Evolutionary conservation across 148 eudicot genomes (phyloP).

Genomic region (Dianthus caryophyllus): DNA sequence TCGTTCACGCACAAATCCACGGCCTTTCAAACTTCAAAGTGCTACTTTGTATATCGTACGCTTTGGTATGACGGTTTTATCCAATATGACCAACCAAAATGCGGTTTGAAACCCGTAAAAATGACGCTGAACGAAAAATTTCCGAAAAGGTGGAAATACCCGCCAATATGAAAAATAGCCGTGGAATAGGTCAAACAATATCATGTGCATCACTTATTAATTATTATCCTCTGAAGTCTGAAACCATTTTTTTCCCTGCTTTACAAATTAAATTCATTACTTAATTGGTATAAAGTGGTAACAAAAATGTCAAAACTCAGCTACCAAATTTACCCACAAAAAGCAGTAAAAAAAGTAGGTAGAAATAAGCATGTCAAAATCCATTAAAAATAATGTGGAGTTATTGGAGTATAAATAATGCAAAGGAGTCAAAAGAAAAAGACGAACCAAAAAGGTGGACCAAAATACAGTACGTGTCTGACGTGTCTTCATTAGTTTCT

Average conservation of each 20-base stretch:
- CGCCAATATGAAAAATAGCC: slow-evolving; percentile 8
- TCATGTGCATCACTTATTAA: slow-evolving; percentile 16
- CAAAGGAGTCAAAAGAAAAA: background rate
- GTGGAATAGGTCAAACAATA: background rate
- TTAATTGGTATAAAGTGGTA: background rate
- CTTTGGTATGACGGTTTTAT: background rate
- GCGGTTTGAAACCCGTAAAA: background rate
- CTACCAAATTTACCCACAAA: background rate
- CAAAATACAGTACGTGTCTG: too few species aligned
- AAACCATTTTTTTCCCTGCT: background rate
- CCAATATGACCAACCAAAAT: too few species aligned
- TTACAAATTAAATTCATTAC: background rate
- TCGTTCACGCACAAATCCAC: too few species aligned
- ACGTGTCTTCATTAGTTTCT: background rate
- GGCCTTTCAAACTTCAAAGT: too few species aligned
- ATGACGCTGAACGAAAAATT: slow-evolving; percentile 8
- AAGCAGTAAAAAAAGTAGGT: background rate
- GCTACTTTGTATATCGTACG: too few species aligned
- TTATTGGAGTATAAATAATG: too few species aligned
- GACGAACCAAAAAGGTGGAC: background rate
- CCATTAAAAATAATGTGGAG: background rate
- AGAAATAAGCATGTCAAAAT: background rate
- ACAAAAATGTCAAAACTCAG: background rate
- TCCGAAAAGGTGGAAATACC: background rate
- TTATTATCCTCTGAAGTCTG: too few species aligned